A percentile compares a stretch with the other conserved stretches of the same genome.
Evolutionary conservation across 805 yeast species (phyloP).

Genomic region (Wilhelminamyces savonicus): DNA sequence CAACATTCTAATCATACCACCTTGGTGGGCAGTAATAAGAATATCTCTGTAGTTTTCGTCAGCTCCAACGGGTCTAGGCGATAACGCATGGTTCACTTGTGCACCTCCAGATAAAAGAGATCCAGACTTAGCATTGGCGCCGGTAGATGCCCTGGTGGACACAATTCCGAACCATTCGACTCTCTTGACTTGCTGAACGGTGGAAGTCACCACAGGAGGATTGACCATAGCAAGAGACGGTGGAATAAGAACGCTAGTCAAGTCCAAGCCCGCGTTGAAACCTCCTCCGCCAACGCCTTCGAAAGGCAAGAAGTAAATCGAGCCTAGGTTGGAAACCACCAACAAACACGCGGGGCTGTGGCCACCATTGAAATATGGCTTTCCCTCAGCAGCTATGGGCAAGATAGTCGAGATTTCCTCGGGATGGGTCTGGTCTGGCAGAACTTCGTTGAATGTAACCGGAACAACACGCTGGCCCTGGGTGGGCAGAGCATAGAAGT

Average conservation of each 20-base stretch:
- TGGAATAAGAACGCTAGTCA: conserved; percentile 53
- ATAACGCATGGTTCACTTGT: conserved; percentile 38
- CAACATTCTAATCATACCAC: conserved; percentile 78
- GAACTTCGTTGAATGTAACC: conserved; percentile 15
- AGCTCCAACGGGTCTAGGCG: conserved; percentile 24
- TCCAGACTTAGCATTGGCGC: conserved; percentile 35
- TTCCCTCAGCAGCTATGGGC: conserved; percentile 29
- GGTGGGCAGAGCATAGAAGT: conserved; percentile 61
- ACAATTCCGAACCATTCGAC: conserved; percentile 78
- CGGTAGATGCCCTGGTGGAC: conserved; percentile 23
- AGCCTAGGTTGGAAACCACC: conserved; percentile 55
- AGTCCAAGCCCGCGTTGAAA: conserved; percentile 12
- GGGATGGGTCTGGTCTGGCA: conserved; percentile 6
- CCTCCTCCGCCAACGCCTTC: conserved; percentile 26
- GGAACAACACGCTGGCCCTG: conserved; percentile 27
- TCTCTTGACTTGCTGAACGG: conserved; percentile 47
- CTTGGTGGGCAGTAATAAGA: conserved; percentile 81
- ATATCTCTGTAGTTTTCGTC: conserved; percentile 38
- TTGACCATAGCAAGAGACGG: conserved; percentile 74
- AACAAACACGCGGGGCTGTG: conserved; percentile 69
- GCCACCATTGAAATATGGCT: conserved; percentile 76
- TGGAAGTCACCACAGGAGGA: conserved; percentile 57
- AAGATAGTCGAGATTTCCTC: conserved; percentile 22
- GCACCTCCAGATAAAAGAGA: conserved; percentile 75
- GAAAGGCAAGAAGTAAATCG: conserved; percentile 53